Conservation (phyloP, 2,329 filamentous ascomycete genomes). For the Colletotrichum sp. region DNA sequence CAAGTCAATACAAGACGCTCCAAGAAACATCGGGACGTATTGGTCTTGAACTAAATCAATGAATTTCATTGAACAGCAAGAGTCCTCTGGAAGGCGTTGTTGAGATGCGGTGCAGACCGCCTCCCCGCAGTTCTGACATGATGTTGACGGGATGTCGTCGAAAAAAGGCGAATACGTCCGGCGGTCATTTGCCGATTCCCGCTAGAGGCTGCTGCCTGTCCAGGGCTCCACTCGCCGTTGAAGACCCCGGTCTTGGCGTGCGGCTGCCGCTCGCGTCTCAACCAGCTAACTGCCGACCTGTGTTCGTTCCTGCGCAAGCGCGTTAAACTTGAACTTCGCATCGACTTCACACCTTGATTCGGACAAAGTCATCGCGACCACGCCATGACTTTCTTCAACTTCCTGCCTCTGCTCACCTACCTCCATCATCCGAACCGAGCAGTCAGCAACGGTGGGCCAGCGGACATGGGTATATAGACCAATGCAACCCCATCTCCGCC, state of each 20-base stretch:
- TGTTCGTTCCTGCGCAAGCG: rapidly evolving
- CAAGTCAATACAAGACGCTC: too few relatives aligned
- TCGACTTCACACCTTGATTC: neutral
- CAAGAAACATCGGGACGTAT: neutral
- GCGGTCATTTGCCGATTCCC: neutral
- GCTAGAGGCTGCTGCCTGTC: neutral
- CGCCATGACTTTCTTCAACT: rapidly evolving
- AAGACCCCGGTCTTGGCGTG: neutral
- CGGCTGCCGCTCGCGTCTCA: neutral
- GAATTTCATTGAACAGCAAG: neutral
- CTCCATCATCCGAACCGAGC: neutral
- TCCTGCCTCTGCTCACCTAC: rapidly evolving
- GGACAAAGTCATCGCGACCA: rapidly evolving
- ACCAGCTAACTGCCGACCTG: neutral
- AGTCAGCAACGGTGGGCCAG: neutral
- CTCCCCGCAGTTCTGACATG: neutral
- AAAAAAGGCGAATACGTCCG: neutral
- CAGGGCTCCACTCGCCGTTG: neutral
- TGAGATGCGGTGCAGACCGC: neutral
- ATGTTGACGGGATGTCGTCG: neutral
- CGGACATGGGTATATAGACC: neutral
- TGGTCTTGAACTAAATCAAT: too few relatives aligned
- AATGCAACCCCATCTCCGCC: constrained; percentile 6
- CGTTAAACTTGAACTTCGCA: rapidly evolving
- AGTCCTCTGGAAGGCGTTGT: neutral